These are phyloP conservation scores for Boletus subparvulus DNA, from an alignment of 768 basidiomycete genomes.

Conservation along the genomic window DNA sequence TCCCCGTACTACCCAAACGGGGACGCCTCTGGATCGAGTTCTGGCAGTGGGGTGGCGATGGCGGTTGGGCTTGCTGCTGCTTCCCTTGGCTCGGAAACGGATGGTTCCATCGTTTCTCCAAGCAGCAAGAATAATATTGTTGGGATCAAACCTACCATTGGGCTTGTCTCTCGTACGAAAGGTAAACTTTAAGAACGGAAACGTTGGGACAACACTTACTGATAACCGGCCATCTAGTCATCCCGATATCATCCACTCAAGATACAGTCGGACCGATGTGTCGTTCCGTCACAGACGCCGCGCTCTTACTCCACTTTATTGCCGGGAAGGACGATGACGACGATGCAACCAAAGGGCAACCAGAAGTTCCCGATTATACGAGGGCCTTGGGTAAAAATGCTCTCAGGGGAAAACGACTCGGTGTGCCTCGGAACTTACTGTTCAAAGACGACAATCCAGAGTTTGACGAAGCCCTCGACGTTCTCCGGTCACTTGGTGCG, in stretches of 20 bases:
- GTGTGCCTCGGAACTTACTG: slow-evolving; percentile 45
- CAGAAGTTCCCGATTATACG: slow-evolving; percentile 55
- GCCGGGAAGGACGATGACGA: slow-evolving; percentile 55
- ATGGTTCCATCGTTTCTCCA: slow-evolving; percentile 49
- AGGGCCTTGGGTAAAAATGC: slow-evolving; percentile 50
- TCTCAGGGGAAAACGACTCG: slow-evolving; percentile 51
- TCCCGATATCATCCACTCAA: slow-evolving; percentile 57
- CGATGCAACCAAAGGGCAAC: slow-evolving; percentile 51
- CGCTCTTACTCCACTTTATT: slow-evolving; percentile 51
- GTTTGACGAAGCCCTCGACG: slow-evolving; percentile 40
- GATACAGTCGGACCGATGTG: slow-evolving; percentile 61
- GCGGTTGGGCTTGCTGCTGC: slow-evolving; percentile 45
- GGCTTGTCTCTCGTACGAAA: slow-evolving; percentile 39
- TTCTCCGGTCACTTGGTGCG: slow-evolving; percentile 41
- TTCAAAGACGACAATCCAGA: slow-evolving; percentile 26
- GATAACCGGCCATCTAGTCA: slow-evolving; percentile 35
- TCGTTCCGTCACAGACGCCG: slow-evolving; percentile 54
- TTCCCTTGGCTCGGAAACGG: slow-evolving; percentile 47
- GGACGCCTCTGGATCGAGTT: slow-evolving; percentile 42
- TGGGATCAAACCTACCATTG: slow-evolving; percentile 42
- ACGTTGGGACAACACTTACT: neutral
- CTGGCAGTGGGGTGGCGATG: slow-evolving; percentile 43
- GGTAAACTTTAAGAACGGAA: slow-evolving; percentile 20
- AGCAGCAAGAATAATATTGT: slow-evolving; percentile 43
- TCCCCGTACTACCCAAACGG: slow-evolving; percentile 43